Evolutionary conservation across 805 yeast species (phyloP).

Genomic region (Suhomyces prunicola): DNA sequence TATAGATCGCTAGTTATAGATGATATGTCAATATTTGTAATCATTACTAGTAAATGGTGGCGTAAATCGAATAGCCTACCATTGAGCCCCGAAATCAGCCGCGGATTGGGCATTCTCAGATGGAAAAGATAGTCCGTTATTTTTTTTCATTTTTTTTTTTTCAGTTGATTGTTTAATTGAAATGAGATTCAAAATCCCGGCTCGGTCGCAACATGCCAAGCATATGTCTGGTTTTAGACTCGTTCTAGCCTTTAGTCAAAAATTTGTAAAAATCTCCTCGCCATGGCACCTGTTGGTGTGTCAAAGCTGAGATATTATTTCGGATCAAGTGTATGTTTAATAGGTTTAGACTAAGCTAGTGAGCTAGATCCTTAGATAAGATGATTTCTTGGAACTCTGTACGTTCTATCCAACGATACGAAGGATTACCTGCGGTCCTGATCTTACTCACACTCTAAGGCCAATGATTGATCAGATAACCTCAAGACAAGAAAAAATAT

Average conservation of each 20-base stretch:
- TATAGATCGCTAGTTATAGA: background rate
- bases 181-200: background rate
- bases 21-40: background rate
- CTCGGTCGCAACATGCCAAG: background rate
- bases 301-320: background rate
- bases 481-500: background rate
- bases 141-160: background rate
- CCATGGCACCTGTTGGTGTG: background rate
- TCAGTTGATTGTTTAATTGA: background rate
- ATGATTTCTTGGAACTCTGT: background rate
- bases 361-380: background rate
- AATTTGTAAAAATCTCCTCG: background rate
- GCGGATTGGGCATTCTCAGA: background rate
- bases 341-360: background rate
- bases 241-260: background rate
- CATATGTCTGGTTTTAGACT: background rate
- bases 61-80: background rate
- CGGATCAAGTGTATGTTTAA: background rate
- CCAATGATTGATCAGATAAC: constrained; percentile 9
- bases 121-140: background rate
- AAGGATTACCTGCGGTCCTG: background rate
- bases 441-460: background rate
- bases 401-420: background rate
- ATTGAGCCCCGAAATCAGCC: background rate
- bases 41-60: background rate